Evolutionary conservation across 805 yeast species (phyloP).

Genomic region (Phaffomyces thermotolerans): DNA sequence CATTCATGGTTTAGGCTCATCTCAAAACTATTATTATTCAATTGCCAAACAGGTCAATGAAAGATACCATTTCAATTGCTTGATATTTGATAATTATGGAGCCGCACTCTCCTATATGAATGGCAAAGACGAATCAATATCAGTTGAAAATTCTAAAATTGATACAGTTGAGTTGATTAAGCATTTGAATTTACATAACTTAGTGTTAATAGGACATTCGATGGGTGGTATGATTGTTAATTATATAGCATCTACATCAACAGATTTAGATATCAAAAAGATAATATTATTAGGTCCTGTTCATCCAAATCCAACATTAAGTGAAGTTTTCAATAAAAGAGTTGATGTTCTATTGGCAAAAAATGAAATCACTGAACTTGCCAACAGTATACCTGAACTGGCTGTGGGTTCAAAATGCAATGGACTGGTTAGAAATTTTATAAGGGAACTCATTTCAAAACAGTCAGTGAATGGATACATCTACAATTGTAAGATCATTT

Average conservation of each 20-base stretch:
- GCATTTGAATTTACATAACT: background rate
- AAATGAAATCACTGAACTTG: background rate
- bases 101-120: background rate
- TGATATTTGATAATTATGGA: conserved; percentile 7
- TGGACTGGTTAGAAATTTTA: background rate
- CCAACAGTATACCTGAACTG: background rate
- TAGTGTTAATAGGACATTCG: conserved; percentile 5
- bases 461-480: conserved; percentile 3
- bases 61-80: background rate
- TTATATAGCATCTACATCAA: background rate
- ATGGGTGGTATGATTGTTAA: conserved; percentile 7
- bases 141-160: background rate
- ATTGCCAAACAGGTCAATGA: conserved; percentile 2
- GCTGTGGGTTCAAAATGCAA: conserved; percentile 1
- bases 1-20: conserved; percentile 8
- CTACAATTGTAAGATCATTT: conserved; percentile 2
- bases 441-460: conserved; percentile 4
- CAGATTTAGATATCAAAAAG: background rate
- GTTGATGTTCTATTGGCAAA: background rate
- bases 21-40: conserved; percentile 6
- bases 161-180: conserved; percentile 3
- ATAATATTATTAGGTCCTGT: background rate
- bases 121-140: background rate
- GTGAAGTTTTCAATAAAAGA: background rate
- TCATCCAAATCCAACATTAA: background rate